Evolutionary conservation across 75 land plant species (phyloP).

Genomic region (Sequoia sempervirens): DNA sequence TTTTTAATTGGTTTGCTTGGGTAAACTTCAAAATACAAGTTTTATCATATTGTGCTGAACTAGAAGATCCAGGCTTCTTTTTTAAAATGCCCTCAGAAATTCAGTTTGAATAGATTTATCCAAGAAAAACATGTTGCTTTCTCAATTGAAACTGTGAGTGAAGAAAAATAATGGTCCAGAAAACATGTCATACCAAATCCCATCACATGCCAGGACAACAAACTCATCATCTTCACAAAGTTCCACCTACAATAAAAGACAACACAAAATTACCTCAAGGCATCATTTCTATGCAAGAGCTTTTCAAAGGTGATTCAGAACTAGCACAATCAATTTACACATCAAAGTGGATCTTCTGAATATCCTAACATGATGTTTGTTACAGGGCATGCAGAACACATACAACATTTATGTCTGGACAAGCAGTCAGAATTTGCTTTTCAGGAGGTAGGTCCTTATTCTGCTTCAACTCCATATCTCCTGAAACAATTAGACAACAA

Average conservation of each 20-base stretch:
- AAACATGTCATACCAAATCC: constrained; percentile 29
- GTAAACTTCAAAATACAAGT: no score
- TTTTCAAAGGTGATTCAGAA: constrained; percentile 1
- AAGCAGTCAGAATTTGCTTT: constrained; percentile 38
- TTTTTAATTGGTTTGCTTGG: no score
- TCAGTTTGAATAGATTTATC: neutral
- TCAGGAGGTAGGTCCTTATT: constrained; percentile 31
- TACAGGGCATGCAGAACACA: constrained; percentile 1
- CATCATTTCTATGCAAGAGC: neutral
- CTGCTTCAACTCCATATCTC: constrained; percentile 44
- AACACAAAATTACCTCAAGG: neutral
- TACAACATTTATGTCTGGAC: constrained; percentile 33
- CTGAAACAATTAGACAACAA: constrained; percentile 9
- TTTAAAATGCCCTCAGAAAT: neutral
- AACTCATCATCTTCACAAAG: constrained; percentile 37
- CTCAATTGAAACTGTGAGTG: neutral
- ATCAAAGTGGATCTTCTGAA: neutral
- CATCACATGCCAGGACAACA: constrained; percentile 43
- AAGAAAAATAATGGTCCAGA: neutral
- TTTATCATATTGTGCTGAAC: neutral
- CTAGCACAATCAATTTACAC: neutral
- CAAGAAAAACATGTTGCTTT: neutral
- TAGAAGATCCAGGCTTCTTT: neutral
- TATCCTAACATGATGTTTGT: neutral
- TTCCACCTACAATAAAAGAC: constrained; percentile 22